Conservation (phyloP, 768 basidiomycete species). For the Termitomyces sp. region DNA sequence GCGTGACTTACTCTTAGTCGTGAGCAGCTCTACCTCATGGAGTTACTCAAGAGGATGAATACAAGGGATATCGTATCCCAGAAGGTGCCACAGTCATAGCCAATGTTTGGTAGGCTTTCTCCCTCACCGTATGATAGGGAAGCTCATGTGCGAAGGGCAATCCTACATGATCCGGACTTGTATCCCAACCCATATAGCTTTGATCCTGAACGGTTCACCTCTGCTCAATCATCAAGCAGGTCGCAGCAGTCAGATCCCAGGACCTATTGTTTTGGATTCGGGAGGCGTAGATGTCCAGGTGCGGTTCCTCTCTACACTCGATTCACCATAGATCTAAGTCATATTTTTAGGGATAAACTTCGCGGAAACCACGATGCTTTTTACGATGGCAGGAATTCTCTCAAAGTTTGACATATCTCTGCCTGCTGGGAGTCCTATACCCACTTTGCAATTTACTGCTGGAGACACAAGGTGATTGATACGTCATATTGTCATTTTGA, state of each 20-base stretch:
- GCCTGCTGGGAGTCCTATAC: slow-evolving; percentile 7
- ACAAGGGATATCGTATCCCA: slow-evolving; percentile 39
- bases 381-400: slow-evolving; percentile 27
- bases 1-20: neutral
- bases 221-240: neutral
- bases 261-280: slow-evolving; percentile 27
- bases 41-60: slow-evolving; percentile 38
- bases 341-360: slow-evolving; percentile 20
- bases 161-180: slow-evolving; percentile 34
- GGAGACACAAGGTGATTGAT: slow-evolving; percentile 25
- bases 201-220: slow-evolving; percentile 30
- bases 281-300: slow-evolving; percentile 29
- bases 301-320: neutral
- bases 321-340: neutral
- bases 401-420: slow-evolving; percentile 21
- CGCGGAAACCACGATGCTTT: slow-evolving; percentile 25
- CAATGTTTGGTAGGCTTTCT: slow-evolving; percentile 35
- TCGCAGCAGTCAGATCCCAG: slow-evolving; percentile 25
- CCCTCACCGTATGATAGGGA: neutral
- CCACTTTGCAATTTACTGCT: slow-evolving; percentile 21
- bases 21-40: slow-evolving; percentile 34
- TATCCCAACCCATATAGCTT: slow-evolving; percentile 37
- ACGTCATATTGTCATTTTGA: neutral
- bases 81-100: slow-evolving; percentile 38
- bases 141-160: slow-evolving; percentile 25